Conservation (phyloP, 1,284 basidiomycete species). For the Volvariella volvacea region DNA sequence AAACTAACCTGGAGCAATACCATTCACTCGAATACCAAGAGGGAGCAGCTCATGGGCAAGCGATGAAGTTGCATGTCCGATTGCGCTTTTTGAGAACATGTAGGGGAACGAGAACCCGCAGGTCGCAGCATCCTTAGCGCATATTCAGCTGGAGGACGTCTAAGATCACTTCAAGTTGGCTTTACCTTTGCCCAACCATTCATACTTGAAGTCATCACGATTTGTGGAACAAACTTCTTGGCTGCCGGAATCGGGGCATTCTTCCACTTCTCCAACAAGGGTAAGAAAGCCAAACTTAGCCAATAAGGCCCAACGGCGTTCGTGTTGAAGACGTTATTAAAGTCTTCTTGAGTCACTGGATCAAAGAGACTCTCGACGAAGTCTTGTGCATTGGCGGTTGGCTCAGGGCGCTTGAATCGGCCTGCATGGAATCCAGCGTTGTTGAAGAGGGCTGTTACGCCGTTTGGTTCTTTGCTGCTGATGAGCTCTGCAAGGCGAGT, state of each 20-base stretch:
- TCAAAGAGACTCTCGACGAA: constrained; percentile 35
- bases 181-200: constrained; percentile 46
- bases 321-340: constrained; percentile 29
- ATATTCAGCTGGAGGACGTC: background rate
- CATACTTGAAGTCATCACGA: constrained; percentile 48
- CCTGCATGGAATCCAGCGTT: constrained; percentile 24
- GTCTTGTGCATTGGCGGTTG: constrained; percentile 24
- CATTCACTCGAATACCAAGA: constrained; percentile 50
- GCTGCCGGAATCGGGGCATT: constrained; percentile 14
- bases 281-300: constrained; percentile 46
- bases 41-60: constrained; percentile 47
- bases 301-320: constrained; percentile 44
- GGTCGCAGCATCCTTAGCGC: constrained; percentile 32
- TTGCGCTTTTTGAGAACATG: constrained; percentile 43
- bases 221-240: constrained; percentile 38
- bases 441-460: constrained; percentile 37
- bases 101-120: constrained; percentile 37
- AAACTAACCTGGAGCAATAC: constrained; percentile 38
- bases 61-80: constrained; percentile 40
- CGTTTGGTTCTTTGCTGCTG: constrained; percentile 25
- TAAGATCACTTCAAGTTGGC: too few species aligned
- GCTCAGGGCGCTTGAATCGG: constrained; percentile 20
- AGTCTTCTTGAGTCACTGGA: constrained; percentile 30
- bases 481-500: constrained; percentile 37
- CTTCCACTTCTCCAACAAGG: constrained; percentile 43